These are phyloP conservation scores for Ophiostoma triangulosporum DNA, from an alignment of 2,329 filamentous ascomycete genomes.

Conservation along the genomic window DNA sequence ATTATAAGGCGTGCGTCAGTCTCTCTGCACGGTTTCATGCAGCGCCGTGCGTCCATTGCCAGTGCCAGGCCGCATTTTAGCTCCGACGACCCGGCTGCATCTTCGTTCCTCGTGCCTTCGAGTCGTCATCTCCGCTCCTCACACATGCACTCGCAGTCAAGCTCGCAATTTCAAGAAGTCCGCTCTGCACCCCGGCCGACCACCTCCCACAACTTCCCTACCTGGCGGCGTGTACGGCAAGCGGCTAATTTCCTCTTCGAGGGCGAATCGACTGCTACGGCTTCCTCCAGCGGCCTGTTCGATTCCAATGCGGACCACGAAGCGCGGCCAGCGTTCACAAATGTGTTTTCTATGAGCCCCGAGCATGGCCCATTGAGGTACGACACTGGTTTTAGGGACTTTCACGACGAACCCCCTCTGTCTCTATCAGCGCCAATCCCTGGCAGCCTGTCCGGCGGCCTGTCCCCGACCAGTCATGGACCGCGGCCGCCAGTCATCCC, in stretches of 20 bases:
- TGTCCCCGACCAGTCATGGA: constrained; percentile 32
- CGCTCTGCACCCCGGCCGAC: constrained; percentile 22
- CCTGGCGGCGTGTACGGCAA: constrained; percentile 39
- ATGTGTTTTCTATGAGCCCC: background rate
- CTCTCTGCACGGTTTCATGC: constrained; percentile 37
- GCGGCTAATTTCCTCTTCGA: constrained; percentile 34
- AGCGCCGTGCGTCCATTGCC: constrained; percentile 31
- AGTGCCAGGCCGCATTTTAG: constrained; percentile 11
- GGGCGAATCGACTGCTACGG: constrained; percentile 19
- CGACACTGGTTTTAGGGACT: background rate
- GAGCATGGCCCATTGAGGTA: background rate
- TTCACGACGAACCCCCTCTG: background rate
- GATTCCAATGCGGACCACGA: background rate
- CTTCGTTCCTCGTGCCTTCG: constrained; percentile 2
- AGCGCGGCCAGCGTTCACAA: background rate
- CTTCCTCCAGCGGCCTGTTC: constrained; percentile 1
- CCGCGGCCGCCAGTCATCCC: constrained; percentile 48
- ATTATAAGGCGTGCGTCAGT: constrained; percentile 43
- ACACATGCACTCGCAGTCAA: constrained; percentile 21
- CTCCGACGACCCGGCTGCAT: constrained; percentile 13
- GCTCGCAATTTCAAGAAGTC: constrained; percentile 3
- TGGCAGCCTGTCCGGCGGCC: constrained; percentile 8
- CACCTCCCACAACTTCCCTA: constrained; percentile 31
- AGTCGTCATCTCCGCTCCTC: constrained; percentile 13
- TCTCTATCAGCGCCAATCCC: background rate